These are phyloP conservation scores for Phytophthora niederhauseri DNA, from an alignment of 352 stramenopile species.

Conservation along the genomic window DNA sequence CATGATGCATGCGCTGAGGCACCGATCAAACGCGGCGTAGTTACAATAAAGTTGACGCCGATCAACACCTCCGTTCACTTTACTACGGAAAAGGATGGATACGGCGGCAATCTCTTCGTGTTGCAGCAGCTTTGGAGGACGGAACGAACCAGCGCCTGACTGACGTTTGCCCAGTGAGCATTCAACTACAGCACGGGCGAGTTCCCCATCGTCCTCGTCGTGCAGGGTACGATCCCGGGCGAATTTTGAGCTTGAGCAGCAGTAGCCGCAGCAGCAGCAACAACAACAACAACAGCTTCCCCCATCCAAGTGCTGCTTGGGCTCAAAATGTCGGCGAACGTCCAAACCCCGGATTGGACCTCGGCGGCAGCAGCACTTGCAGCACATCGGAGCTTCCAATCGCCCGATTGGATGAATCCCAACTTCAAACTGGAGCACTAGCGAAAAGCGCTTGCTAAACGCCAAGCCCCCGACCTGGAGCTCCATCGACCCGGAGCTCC, in stretches of 20 bases:
- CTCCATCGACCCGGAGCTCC: neutral
- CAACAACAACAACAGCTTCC: neutral
- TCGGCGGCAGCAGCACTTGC: conserved; percentile 8
- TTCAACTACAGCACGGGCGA: conserved; percentile 19
- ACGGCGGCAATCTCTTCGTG: neutral
- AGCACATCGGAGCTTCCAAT: conserved; percentile 32
- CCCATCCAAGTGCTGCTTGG: conserved; percentile 1
- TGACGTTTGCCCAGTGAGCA: conserved; percentile 21
- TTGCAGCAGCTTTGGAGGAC: conserved; percentile 2
- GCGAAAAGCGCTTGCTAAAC: conserved; percentile 19
- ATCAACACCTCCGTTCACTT: neutral
- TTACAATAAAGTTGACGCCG: neutral
- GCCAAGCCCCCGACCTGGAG: neutral
- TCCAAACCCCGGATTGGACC: conserved; percentile 38
- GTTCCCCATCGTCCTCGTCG: conserved; percentile 36
- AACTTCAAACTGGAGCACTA: conserved; percentile 30
- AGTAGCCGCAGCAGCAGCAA: neutral
- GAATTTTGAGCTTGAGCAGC: conserved; percentile 7
- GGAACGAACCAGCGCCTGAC: conserved; percentile 10
- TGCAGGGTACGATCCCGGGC: conserved; percentile 20
- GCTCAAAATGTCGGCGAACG: neutral
- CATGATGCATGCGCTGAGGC: neutral
- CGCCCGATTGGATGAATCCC: conserved; percentile 31
- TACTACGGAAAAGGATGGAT: neutral
- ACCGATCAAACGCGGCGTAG: neutral